A percentile compares a stretch with the other conserved stretches of the same genome.
These are phyloP conservation scores for Mucor ambiguus DNA, from an alignment of 371 early-diverging fungal genomes.

Conservation along the genomic window DNA sequence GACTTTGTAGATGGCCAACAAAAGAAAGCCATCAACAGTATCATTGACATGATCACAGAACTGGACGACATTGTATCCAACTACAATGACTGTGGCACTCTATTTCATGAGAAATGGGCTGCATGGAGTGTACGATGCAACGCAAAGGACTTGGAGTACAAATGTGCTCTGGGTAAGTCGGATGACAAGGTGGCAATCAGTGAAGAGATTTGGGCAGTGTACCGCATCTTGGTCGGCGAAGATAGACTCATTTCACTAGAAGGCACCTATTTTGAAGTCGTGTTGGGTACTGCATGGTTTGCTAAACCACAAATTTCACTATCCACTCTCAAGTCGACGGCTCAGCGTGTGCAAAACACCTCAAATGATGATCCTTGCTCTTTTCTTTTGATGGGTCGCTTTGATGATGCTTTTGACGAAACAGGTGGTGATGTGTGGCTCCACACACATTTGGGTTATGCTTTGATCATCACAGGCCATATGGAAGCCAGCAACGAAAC, in stretches of 20 bases:
- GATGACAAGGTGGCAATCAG: neutral
- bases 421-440: constrained; percentile 16
- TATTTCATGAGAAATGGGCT: neutral
- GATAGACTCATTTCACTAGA: neutral
- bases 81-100: neutral
- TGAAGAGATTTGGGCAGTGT: neutral
- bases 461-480: constrained; percentile 10
- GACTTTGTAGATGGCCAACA: neutral
- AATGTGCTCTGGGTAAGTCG: neutral
- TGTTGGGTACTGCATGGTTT: constrained; percentile 5
- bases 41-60: neutral
- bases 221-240: neutral
- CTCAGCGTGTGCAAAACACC: neutral
- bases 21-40: too few relatives aligned
- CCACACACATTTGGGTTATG: constrained; percentile 25
- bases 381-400: constrained; percentile 7
- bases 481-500: neutral
- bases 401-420: constrained; percentile 18
- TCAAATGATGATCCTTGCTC: neutral
- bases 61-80: neutral
- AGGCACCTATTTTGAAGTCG: constrained; percentile 9
- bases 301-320: neutral
- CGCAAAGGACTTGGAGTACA: neutral
- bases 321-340: neutral
- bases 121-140: neutral